These are phyloP conservation scores for Colletotrichum sp. DNA, from an alignment of 2,329 filamentous ascomycete genomes.

Conservation along the genomic window DNA sequence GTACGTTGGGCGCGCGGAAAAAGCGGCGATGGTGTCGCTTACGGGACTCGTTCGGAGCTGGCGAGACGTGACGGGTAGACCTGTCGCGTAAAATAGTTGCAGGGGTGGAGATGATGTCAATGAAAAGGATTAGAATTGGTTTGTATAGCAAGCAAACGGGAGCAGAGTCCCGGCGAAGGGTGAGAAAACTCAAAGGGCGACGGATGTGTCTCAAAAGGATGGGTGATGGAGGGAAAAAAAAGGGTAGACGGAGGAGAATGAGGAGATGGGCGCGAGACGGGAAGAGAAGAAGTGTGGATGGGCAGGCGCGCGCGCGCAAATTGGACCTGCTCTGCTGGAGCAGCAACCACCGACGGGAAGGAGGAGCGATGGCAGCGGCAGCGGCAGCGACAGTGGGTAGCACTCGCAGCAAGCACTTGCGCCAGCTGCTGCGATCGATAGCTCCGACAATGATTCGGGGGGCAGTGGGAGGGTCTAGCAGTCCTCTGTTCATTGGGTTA, in stretches of 20 bases:
- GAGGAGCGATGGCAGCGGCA: not conserved
- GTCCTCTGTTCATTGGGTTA: slow-evolving; percentile 18
- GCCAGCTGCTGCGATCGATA: not conserved
- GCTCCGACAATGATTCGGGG: not conserved
- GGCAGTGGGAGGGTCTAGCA: slow-evolving; percentile 7
- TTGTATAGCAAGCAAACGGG: not conserved
- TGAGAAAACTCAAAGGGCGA: slow-evolving; percentile 1
- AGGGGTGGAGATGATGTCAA: not conserved
- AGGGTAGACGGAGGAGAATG: not conserved
- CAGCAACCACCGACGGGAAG: not conserved
- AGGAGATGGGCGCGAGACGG: not conserved
- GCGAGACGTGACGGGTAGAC: slow-evolving; percentile 5
- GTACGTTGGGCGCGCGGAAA: not conserved
- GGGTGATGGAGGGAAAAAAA: not conserved
- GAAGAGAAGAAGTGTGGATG: not conserved
- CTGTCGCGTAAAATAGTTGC: slow-evolving; percentile 7
- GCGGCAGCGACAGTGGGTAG: not conserved
- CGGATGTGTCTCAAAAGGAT: slow-evolving; percentile 5
- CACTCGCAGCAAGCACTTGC: not conserved
- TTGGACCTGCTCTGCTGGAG: not conserved
- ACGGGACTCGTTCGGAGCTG: slow-evolving; percentile 2
- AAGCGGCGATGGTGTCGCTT: slow-evolving; percentile 7
- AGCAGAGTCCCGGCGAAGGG: not conserved
- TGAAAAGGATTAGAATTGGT: slow-evolving; percentile 11
- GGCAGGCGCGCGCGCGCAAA: slow-evolving; percentile 1